These are phyloP conservation scores for Aspergillus cejpii DNA, from an alignment of 2,329 filamentous ascomycete genomes.

Conservation along the genomic window DNA sequence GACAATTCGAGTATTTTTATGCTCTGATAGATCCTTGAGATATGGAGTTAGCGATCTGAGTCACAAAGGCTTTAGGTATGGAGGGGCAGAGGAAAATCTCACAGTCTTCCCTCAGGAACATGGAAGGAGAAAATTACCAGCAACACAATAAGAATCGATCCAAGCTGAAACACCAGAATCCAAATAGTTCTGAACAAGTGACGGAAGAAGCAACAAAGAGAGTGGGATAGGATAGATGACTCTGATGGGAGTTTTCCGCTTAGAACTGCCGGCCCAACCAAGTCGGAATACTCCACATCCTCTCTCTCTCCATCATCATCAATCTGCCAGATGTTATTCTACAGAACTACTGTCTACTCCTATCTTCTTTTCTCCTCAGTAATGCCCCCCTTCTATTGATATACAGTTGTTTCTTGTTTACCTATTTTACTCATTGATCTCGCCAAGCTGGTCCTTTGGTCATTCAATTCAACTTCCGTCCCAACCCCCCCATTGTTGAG, in stretches of 20 bases:
- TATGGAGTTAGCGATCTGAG: constrained; percentile 5
- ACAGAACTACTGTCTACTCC: constrained; percentile 3
- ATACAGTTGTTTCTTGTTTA: not conserved
- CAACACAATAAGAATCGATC: too few species aligned
- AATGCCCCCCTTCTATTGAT: constrained; percentile 2
- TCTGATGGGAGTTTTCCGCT: constrained; percentile 16
- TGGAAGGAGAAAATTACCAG: too few species aligned
- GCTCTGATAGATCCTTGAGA: not conserved
- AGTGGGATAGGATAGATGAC: constrained; percentile 13
- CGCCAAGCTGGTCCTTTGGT: not conserved
- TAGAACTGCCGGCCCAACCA: constrained; percentile 13
- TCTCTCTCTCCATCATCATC: constrained; percentile 7
- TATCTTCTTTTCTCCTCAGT: constrained; percentile 1
- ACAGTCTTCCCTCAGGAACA: too few species aligned
- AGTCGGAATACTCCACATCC: constrained; percentile 6
- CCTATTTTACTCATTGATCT: not conserved
- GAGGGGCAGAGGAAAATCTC: not conserved
- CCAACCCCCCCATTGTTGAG: not conserved
- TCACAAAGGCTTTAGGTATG: not conserved
- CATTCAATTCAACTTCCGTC: not conserved
- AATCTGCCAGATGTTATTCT: constrained; percentile 4
- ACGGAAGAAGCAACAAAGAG: not conserved
- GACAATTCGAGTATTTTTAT: not conserved
- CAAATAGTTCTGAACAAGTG: not conserved
- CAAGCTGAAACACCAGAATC: too few species aligned